Base-by-base conservation (phyloP, 805 yeast species). In the Lipomyces orientalis region DNA sequence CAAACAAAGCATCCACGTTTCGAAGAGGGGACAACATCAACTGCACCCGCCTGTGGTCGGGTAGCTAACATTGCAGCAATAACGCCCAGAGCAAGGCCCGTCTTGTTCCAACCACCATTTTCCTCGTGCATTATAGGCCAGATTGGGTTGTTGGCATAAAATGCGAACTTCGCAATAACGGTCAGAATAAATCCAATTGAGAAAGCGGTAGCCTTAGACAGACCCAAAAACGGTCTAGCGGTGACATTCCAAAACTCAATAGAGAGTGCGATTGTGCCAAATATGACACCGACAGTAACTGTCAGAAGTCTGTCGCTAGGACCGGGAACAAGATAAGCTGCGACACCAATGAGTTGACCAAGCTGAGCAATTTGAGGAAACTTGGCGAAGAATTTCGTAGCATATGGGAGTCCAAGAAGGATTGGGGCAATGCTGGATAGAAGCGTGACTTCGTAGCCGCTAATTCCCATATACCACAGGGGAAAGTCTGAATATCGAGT, bases 381-480 rank as follows among this genome's bases (percentile, higher is more conserved):
- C 2, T 71, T 64, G 2, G 79, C 75, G 57, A 85, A 79, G 9
- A 84, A 68, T 8, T 71, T 71, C 65, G 84, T 80, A 2, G 83
- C 39, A n/a, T 80, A 79, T 16, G 86, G 82, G 16, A 88, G 71
- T 4, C 79, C 78, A 34, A 90, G 79, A 1, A 90, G 54, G 14
- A 88, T 67, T 1, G 97, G 92, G 2, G 90, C 83, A 10, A 87
- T 63, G 51, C 88, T 80, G 29, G 87, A 80, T 6, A 86, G 75
- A 58, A 91, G 82, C 2, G 87, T 84, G 0, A 90, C 90, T 79
- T 95, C 99, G 77, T 90, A 93, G 3, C 99, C 99, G 43, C 69
- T 65, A 64, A 95, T 89, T 6, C 98, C 98, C 98, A 95, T 93
- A 76, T 90, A 86, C 99, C 99, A 95, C 70, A 95, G 82, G 10